Base-by-base conservation (phyloP, 73 alveolate genomes). In the Paramecium caudatum region DNA sequence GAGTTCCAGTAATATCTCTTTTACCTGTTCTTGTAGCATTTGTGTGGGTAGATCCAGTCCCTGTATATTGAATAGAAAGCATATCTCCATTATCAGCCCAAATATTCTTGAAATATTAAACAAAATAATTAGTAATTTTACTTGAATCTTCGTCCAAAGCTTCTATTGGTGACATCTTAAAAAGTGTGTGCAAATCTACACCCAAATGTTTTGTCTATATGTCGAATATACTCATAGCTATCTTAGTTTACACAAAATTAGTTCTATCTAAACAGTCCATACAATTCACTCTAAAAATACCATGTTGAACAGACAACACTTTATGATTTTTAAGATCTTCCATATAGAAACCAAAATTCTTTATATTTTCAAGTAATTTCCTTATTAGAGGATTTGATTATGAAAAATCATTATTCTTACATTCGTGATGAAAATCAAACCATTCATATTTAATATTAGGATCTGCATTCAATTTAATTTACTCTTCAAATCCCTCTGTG, bases 351-450 rank as follows among this genome's bases (percentile, higher is more conserved):
- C 69, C 62, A 41, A 74, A 45, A 43, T 74, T 74, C 32, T 39
- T 41, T 3, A 74, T 74, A 16, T 74, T 19, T 2, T 74, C 88
- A 21, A 45, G 8, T 21, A 41, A 74, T 74, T 74, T 74, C 4
- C 65, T 13, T 27, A 74, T 74, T 17, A 74, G 55, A 34, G 88
- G 88, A 74, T 74, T 74, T 5, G 88, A 74, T 17, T 41, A 41
- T 15, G 88, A 37, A 12, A 74, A 74, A 41, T 41, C 88, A 97
- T 95, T 93, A n/a, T 96, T 96, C 83, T 93, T 91, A 82, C 99
- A 98, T 86, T 97, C 99, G 25, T 90, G 87, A 92, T 98, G 99
- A 84, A 98, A 98, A 85, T 98, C 99, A 90, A 97, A 98, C 99
- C 99, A 98, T 23, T 94, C 97, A 78, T 94, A 97, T 33, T 92